Base-by-base conservation (phyloP, 805 yeast species). In the Lipomyces starkeyi region DNA sequence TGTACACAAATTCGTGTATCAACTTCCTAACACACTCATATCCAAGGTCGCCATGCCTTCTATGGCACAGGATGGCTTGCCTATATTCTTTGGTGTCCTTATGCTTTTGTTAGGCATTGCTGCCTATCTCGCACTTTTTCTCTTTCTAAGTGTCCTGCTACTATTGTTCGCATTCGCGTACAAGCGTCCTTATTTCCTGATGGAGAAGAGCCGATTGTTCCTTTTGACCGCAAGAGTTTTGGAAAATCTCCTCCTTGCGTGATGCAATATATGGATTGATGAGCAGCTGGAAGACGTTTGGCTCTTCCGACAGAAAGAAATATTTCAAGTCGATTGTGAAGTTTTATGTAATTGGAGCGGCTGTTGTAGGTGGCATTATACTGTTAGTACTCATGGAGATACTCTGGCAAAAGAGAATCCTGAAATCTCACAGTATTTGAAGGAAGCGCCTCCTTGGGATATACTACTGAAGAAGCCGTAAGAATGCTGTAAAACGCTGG, bases 51-150 rank as follows among this genome's bases (percentile, higher is more conserved):
- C n/a, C n/a, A n/a, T 11, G 20, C 54, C 27, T 49, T 22, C 25
- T 49, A 49, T 49, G 25, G 25, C 22, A 35, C 29, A 9, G 8
- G 3, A 58, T n/a, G 62, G 17, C 27, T 58, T 13, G 52, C 22
- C 9, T 17, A 27, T 2, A 27, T 27, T 3, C 29, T 47, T 58
- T 17, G 62, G 35, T 58, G 32, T 4, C 9, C 22, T 58, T 58
- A 25, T 58, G 52, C 14, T 35, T 58, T n/a, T 58, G 61, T n/a
- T 47, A n/a, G 61, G 61, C 58, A 58, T 58, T 34, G 54, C 27
- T 2, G 25, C 5, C 27, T n/a, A 49, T 49, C 13, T n/a, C 54
- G 13, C 25, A 49, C 20, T 56, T 34, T 25, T 22, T 56, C 13
- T 34, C 27, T 56, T 56, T 25, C 8, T 56, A 11, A 27, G 29